A percentile compares a stretch with the other conserved stretches of the same genome.
Evolutionary conservation across 768 basidiomycete species (phyloP).

Genomic region (Royoungia palumana): DNA sequence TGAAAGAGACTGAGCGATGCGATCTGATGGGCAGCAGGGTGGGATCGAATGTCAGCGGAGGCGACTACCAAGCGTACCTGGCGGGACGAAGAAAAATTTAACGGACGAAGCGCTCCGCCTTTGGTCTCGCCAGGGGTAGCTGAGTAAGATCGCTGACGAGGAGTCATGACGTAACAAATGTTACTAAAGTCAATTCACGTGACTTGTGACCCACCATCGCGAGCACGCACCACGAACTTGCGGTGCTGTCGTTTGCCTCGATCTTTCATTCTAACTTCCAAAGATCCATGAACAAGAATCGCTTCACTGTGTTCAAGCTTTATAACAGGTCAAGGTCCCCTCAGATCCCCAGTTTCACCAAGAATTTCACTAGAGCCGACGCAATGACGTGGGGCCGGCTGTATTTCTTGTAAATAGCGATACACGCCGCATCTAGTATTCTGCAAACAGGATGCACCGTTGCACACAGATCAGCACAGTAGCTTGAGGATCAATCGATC

Average conservation of each 20-base stretch:
- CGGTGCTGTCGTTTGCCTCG: not conserved
- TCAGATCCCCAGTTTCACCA: not conserved
- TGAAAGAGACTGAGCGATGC: too few relatives aligned
- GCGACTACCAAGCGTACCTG: too few relatives aligned
- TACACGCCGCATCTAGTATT: not conserved
- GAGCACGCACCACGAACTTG: not conserved
- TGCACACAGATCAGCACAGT: not conserved
- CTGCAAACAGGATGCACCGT: not conserved
- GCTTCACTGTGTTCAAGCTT: not conserved
- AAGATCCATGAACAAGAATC: not conserved
- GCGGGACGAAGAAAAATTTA: too few relatives aligned
- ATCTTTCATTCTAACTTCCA: constrained; percentile 2
- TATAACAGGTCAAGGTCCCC: not conserved
- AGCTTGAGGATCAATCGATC: constrained; percentile 19
- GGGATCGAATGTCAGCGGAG: too few relatives aligned
- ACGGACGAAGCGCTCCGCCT: too few relatives aligned
- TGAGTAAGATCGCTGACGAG: too few relatives aligned
- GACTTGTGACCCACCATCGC: constrained; percentile 1
- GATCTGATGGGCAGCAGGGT: too few relatives aligned
- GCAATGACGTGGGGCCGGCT: not conserved
- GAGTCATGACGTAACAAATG: too few relatives aligned
- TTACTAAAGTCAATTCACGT: constrained; percentile 13
- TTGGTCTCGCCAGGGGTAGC: too few relatives aligned
- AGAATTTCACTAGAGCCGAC: not conserved
- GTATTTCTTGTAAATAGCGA: constrained; percentile 5